Evolutionary conservation across 108 stramenopile genomes (phyloP), one percentile per base, ranked within the genome.

Genomic region (Nannochloropsis gaditana): DNA sequence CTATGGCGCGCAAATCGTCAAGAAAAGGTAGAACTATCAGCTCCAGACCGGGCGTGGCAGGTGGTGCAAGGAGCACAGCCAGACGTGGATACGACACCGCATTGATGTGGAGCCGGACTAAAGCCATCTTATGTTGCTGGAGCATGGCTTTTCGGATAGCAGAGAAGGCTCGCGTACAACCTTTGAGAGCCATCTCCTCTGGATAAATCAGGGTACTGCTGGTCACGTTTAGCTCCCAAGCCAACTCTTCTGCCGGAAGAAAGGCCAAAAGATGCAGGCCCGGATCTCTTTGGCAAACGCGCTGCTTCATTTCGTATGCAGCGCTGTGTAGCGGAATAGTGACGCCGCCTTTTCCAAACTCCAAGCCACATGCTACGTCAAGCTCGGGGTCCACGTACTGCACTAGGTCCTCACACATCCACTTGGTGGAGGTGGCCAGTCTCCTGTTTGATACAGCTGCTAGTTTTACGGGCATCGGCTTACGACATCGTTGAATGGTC

Each of bases 181-280:
- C 59, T n/a, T 73, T 73, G 59, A 73, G 59, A 4, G 59, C 15
- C 19, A 73, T 15, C 59, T 73, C 59, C n/a, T 73, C 59, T 6
- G 59, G 59, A 8, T 73, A 73, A n/a, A 73, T n/a, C 6, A n/a
- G 15, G 19, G 59, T 73, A n/a, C 59, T 73, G 59, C 59, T 73
- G 19, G 59, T 73, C 59, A 73, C 59, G 59, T 73, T 73, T n/a
- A 73, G 59, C 59, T 73, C 59, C 59, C 59, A 73, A n/a, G 59
- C 59, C 59, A 73, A n/a, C 59, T 73, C 59, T n/a, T 73, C 59
- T n/a, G 59, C 4, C 3, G 59, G 59, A 15, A 73, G 19, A 3
- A 73, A 73, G 15, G 19, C 59, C 6, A 73, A n/a, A 15, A 73
- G n/a, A 73, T 73, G n/a, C 19, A 73, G 59, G 19, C 59, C 59